Percentiles rank a stretch among this genome's conserved stretches.
These are phyloP conservation scores for Trichosporon sp. DNA, from an alignment of 1,284 basidiomycete genomes.

Conservation along the genomic window DNA sequence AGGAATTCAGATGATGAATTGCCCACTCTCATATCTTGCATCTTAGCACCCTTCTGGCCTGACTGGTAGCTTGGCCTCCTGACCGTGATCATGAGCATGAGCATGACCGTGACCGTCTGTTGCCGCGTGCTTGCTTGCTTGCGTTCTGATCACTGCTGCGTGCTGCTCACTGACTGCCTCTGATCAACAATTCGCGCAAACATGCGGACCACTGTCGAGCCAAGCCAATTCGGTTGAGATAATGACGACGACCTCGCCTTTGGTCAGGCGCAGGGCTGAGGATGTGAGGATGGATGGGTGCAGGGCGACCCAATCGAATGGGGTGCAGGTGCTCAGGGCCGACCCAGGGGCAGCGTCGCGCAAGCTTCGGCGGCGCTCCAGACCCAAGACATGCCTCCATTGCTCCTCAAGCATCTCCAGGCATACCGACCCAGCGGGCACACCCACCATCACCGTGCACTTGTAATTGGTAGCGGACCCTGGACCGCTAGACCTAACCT, in stretches of 20 bases:
- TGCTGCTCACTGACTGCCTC: no score
- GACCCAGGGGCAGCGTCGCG: background rate
- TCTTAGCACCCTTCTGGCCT: background rate
- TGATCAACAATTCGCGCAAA: no score
- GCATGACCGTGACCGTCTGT: background rate
- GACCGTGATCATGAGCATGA: no score
- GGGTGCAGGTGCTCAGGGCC: background rate
- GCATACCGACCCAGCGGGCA: background rate
- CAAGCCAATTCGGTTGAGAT: background rate
- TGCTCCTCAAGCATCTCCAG: no score
- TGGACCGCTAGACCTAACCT: background rate
- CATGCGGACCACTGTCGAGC: background rate
- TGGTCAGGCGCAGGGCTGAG: background rate
- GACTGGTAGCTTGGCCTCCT: no score
- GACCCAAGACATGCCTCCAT: background rate
- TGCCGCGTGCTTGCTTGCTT: background rate
- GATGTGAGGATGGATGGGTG: background rate
- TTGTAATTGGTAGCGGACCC: background rate
- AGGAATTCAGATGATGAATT: background rate
- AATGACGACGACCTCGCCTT: background rate
- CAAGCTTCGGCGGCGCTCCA: background rate
- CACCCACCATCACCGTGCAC: background rate
- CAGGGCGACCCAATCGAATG: slow-evolving; percentile 1
- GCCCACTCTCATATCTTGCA: background rate
- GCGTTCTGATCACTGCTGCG: no score